These are phyloP conservation scores for Zygosaccharomyces kombuchaensis DNA, from an alignment of 805 yeast genomes.

Conservation along the genomic window DNA sequence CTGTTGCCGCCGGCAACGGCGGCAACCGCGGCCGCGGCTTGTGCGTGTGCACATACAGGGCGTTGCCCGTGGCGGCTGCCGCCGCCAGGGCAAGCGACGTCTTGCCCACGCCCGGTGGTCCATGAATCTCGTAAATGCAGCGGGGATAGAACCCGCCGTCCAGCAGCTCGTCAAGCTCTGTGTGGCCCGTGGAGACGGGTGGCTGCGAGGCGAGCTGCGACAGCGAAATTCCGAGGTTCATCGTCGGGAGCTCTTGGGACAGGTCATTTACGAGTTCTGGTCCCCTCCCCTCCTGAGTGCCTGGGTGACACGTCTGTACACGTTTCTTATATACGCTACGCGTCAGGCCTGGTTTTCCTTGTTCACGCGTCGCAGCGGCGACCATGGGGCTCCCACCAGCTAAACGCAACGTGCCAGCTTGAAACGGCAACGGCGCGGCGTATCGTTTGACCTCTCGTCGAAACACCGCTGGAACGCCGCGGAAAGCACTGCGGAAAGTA, in stretches of 20 bases:
- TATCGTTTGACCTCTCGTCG: no score
- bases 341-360: no score
- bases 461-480: no score
- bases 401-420: no score
- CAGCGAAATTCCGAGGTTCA: constrained; percentile 34
- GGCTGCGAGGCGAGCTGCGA: constrained; percentile 29
- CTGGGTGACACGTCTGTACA: background rate
- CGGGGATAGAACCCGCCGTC: constrained; percentile 28
- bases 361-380: background rate
- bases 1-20: background rate
- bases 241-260: constrained; percentile 4
- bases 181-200: constrained; percentile 25
- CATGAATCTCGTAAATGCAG: constrained; percentile 33
- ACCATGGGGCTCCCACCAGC: no score
- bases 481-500: no score
- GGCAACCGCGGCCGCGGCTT: constrained; percentile 10
- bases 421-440: no score
- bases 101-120: constrained; percentile 35
- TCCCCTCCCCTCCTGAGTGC: no score
- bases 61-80: constrained; percentile 13
- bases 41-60: constrained; percentile 32
- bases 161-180: constrained; percentile 21
- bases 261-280: no score
- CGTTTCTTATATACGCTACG: no score
- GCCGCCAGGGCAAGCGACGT: constrained; percentile 24